Percentiles rank a stretch among this genome's conserved stretches.
These are phyloP conservation scores for Solanum etuberosum DNA, from an alignment of 257 asterid genomes.

Conservation along the genomic window DNA sequence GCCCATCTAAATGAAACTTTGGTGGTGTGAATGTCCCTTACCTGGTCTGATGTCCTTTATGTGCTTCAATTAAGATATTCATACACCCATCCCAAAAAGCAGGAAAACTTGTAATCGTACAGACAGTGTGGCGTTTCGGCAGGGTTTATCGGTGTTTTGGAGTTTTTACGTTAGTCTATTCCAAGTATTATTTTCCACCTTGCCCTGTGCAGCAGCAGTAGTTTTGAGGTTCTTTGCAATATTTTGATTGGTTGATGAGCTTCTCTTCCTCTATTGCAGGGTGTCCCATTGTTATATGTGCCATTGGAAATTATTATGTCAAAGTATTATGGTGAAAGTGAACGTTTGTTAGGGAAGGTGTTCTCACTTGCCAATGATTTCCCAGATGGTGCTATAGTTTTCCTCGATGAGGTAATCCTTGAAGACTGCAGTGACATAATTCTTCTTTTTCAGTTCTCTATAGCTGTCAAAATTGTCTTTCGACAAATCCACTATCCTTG, in stretches of 20 bases:
- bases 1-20: neutral
- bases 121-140: neutral
- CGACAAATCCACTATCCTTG: neutral
- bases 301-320: conserved; percentile 94
- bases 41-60: neutral
- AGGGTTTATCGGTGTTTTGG: neutral
- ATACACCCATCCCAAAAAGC: neutral
- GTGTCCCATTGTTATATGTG: conserved; percentile 75
- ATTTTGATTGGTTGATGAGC: neutral
- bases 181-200: neutral
- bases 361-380: conserved; percentile 87
- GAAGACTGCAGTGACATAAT: neutral
- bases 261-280: conserved; percentile 34
- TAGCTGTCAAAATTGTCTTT: neutral
- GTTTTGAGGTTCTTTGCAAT: neutral
- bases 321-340: conserved; percentile 92
- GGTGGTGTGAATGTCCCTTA: neutral
- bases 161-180: neutral
- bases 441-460: neutral
- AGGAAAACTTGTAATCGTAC: neutral
- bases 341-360: conserved; percentile 80
- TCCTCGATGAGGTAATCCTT: conserved; percentile 80
- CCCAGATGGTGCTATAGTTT: conserved; percentile 70
- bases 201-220: neutral
- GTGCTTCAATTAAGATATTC: neutral